Base-by-base conservation (phyloP, 805 yeast genomes). In the Kodamaea nitidulidarum region DNA sequence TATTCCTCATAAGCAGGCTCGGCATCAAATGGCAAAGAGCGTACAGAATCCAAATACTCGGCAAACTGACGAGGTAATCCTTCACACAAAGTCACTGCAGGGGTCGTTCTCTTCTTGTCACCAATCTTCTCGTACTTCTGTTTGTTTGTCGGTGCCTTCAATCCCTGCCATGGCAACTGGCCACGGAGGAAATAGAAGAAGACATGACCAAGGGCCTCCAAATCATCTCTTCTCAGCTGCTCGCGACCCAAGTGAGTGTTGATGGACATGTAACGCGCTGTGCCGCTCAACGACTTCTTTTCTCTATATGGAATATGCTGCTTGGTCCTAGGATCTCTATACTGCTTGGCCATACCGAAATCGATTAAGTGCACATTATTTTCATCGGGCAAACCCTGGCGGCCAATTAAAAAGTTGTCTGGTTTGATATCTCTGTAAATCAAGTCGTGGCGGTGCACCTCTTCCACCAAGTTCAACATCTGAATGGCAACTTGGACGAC, bases 121-220 rank as follows among this genome's bases (percentile, higher is more conserved):
- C 93, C 93, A 58, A 85, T 85, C 56, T 84, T 84, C 59, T 85
- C 93, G 56, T 84, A 84, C 58, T 84, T 84, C 48, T 79, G 75
- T 58, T 85, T 84, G 58, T 84, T 84, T n/a, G 87, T 84, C 43
- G 88, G 88, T 1, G 91, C 93, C 61, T 84, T 84, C 44, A 84
- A 65, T n/a, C 95, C 95, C 63, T 84, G 95, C 95, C 95, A 84
- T 33, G 95, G 95, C 55, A 84, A 70, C 46, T 80, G 82, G 20
- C 95, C 93, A 54, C 85, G 74, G 40, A 84, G 60, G 52, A 84
- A 84, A 60, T 84, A 84, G 56, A 84, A 77, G 55, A 84, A 84
- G 0, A 84, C 93, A 62, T 84, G 93, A 12, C 91, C 93, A 50
- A 84, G 64, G 7, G 85, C 78, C 62, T 84, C 95, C 52, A 84